Conservation (phyloP, 306 rosid genomes). For the Malus asiatica region DNA sequence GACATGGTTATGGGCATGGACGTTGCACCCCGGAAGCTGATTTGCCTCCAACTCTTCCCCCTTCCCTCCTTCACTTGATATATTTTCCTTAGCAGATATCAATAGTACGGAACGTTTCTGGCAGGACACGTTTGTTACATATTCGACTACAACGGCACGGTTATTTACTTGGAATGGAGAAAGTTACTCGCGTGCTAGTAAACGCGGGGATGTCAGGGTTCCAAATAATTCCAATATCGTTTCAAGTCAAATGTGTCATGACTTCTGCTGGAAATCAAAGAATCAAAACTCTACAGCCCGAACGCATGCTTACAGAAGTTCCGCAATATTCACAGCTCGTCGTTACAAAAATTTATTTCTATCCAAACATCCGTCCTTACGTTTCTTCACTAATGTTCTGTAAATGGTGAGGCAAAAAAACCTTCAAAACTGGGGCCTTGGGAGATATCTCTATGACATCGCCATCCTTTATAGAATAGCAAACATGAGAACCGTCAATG, state of each 20-base stretch:
- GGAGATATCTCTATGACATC: constrained; percentile 64
- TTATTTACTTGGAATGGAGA: too few relatives aligned
- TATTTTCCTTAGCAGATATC: too few relatives aligned
- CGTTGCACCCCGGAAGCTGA: background rate
- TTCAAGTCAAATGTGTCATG: background rate
- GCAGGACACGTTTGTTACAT: too few relatives aligned
- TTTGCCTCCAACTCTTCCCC: background rate
- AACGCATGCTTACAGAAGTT: constrained; percentile 7
- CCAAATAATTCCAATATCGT: too few relatives aligned
- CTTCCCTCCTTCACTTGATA: background rate
- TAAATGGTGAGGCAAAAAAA: constrained; percentile 52
- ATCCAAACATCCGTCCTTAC: constrained; percentile 1
- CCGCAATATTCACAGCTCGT: background rate
- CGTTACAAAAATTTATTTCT: background rate
- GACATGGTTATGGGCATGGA: background rate
- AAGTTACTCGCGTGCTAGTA: too few relatives aligned
- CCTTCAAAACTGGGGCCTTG: constrained; percentile 60
- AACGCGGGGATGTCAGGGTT: too few relatives aligned
- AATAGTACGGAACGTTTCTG: too few relatives aligned
- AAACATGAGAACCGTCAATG: constrained; percentile 70
- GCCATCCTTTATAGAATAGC: constrained; percentile 40
- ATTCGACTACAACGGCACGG: too few relatives aligned
- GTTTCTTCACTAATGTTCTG: constrained; percentile 8
- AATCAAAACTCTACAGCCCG: background rate
- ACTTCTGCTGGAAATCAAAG: background rate